phyloP scores from a whole-genome alignment of 2,329 filamentous ascomycete species.

The Thelonectria blattea region DNA sequence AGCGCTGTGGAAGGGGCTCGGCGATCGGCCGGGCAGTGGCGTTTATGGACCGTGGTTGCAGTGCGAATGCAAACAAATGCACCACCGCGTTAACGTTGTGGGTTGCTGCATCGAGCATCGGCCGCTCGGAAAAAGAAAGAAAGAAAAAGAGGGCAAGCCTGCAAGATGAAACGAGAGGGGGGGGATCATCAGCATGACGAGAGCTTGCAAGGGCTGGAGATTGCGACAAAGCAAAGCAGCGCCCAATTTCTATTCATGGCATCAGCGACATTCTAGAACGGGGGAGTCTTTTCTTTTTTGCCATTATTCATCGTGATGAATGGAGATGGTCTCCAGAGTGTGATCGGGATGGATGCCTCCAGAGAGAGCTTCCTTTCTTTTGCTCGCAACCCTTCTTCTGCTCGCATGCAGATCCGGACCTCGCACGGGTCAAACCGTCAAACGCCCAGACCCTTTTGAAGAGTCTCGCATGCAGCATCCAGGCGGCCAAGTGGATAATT shows the following conservation, averaged over 20 bases:
- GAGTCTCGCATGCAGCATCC: neutral
- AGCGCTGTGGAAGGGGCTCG: slow-evolving; percentile 7
- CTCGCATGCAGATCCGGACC: neutral
- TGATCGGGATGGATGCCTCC: neutral
- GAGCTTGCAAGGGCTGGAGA: slow-evolving; percentile 2
- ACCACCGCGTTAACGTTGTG: slow-evolving; percentile 9
- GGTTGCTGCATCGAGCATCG: slow-evolving; percentile 4
- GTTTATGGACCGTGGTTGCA: neutral
- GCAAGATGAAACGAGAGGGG: slow-evolving; percentile 23
- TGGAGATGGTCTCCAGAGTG: neutral
- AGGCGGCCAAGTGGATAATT: neutral
- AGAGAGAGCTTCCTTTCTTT: neutral
- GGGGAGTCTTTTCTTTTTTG: neutral
- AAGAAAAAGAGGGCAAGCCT: slow-evolving; percentile 4
- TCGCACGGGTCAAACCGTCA: neutral
- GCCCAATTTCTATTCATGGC: slow-evolving; percentile 2
- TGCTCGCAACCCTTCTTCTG: neutral
- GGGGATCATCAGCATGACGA: slow-evolving; percentile 11
- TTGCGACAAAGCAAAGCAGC: neutral
- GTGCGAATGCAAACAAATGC: neutral
- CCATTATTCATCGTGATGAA: neutral
- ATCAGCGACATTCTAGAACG: neutral
- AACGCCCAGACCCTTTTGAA: neutral
- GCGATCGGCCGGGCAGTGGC: slow-evolving; percentile 1
- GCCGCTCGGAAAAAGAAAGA: slow-evolving; percentile 8